Evolutionary conservation across 2,329 filamentous ascomycete species (phyloP), one percentile per base, ranked within the genome.

Genomic region (Neopestalotiopsis rosae): DNA sequence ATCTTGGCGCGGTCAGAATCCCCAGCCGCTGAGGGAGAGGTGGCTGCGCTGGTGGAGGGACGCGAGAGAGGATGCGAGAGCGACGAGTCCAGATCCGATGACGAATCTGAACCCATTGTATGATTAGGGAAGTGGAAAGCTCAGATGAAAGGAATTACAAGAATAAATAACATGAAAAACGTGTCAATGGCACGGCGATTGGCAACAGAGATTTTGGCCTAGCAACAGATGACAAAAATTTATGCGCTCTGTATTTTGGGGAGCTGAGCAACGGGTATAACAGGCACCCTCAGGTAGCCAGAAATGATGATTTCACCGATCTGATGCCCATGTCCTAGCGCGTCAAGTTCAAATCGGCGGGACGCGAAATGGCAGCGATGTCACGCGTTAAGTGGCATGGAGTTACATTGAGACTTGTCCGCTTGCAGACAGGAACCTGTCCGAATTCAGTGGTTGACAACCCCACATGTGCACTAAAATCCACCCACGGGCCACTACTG

Each of bases 341-440:
- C 76, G 76, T 75, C 69, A 49, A n/a, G 40, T 56, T n/a, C 24
- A 62, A 28, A 56, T 64, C 63, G 63, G 38, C 63, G 34, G 66
- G 71, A 78, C 77, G 77, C 77, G 77, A 78, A 71, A 66, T 65
- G 32, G 61, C 64, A 72, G 69, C 76, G 76, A 70, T 73, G 74
- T 77, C 77, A 78, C 76, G 77, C 76, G 77, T 78, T 73, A 76
- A 79, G 69, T 76, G 70, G 34, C 34, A 38, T 38, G 34, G 34
- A 38, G 61, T 17, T 30, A 17, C 28, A 62, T 30, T 20, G 32
- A 13, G 34, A 38, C 34, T 38, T 38, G 32, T 24, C 59, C 34
- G 32, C n/a, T 62, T 62, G 59, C 59, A 40, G 59, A 28, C 34
- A n/a, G 14, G n/a, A 34, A 10, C 57, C 59, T 62, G 59, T 62